Evolutionary conservation across 106 monocot genomes (phyloP), one percentile per base, ranked within the genome.

Genomic region (Dendrobium catenatum): DNA sequence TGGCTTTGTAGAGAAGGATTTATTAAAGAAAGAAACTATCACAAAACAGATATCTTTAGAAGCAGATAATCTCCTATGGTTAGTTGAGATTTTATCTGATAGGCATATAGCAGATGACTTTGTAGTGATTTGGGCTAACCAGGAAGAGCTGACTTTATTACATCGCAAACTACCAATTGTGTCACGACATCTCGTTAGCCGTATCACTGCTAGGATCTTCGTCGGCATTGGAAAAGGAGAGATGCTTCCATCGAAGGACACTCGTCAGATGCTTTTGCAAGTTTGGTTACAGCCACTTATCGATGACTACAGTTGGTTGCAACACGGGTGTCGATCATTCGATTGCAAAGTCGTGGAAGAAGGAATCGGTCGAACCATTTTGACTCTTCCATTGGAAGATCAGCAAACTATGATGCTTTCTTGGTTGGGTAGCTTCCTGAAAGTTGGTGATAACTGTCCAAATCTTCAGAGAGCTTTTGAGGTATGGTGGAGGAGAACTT

Each of bases 401-500:
- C 99, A 99, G 85, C 99, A 99, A 86, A 91, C 66, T 47, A 89
- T 99, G 67, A 79, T 99, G 80, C 93, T 99, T 3, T 88, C 88
- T 0, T 99, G 99, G 99, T 81, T 99, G 82, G 91, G 95, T 15
- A 95, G 91, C 61, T 99, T 99, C 84, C 86, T 99, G 78, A 99
- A 93, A 78, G 90, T 90, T 48, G 99, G 99, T 5, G 91, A 95
- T 77, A 90, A 89, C 73, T 99, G 99, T 79, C 99, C 99, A 19
- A 95, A 99, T 85, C 91, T 99, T 18, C 93, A 99, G 79, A 91
- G 91, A 76, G 99, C 99, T 24, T 99, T 99, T 81, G 97, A 97
- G 81, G 92, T 97, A 19, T 97, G 97, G 97, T 99, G 97, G 97
- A 90, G 90, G 75, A 87, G 99, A 42, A 99, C 99, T 73, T 99